Evolutionary conservation across 495 filamentous ascomycete genomes (phyloP).

Genomic region (Hypoxylon crocopeplum): DNA sequence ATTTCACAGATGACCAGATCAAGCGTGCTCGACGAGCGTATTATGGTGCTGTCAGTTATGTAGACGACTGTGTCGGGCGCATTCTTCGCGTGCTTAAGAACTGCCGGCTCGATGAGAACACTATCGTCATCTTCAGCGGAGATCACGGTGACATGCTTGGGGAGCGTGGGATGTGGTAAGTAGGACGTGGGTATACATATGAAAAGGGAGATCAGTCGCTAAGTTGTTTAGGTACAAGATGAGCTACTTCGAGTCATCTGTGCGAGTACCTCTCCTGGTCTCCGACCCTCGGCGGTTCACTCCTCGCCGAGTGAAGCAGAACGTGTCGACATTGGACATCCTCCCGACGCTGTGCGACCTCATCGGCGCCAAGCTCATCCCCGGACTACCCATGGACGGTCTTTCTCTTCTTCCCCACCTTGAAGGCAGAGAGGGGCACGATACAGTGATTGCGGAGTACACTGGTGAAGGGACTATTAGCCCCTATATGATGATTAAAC

Average conservation of each 20-base stretch:
- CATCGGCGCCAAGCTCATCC: constrained; percentile 68
- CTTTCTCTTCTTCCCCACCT: constrained; percentile 75
- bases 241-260: constrained; percentile 85
- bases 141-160: constrained; percentile 95
- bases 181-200: background rate
- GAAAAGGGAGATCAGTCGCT: background rate
- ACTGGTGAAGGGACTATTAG: constrained; percentile 86
- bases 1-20: constrained; percentile 80
- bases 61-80: constrained; percentile 85
- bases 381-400: constrained; percentile 77
- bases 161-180: constrained; percentile 79
- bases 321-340: constrained; percentile 86
- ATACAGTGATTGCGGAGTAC: constrained; percentile 87
- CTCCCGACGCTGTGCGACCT: constrained; percentile 83
- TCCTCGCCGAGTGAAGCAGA: constrained; percentile 72
- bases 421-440: constrained; percentile 64
- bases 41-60: constrained; percentile 87
- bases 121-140: constrained; percentile 84
- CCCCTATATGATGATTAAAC: constrained; percentile 89
- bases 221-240: constrained; percentile 75
- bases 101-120: constrained; percentile 78
- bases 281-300: constrained; percentile 71
- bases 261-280: constrained; percentile 81
- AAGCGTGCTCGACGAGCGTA: constrained; percentile 81
- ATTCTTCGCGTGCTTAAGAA: constrained; percentile 74